A percentile compares a stretch with the other conserved stretches of the same genome.
Conservation (phyloP, 2,329 filamentous ascomycete species). For the Penicillium expansum region DNA sequence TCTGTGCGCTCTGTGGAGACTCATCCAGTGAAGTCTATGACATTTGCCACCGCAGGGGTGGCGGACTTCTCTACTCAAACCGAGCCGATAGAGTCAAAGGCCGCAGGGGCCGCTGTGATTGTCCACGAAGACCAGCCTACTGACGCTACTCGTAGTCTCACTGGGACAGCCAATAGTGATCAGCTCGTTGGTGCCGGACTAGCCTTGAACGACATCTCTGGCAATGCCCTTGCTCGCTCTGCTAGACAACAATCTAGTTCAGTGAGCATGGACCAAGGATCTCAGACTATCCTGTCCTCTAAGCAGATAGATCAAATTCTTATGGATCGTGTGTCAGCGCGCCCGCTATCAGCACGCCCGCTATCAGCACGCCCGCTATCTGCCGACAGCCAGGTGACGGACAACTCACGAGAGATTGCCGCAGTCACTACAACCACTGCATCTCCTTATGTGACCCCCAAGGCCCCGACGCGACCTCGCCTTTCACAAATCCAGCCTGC, state of each 20-base stretch:
- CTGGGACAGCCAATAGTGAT: conserved; percentile 34
- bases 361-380: conserved; percentile 33
- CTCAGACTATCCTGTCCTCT: conserved; percentile 81
- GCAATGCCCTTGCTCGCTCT: conserved; percentile 48
- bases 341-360: conserved; percentile 33
- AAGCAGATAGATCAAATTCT: conserved; percentile 76
- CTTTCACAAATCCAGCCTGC: conserved; percentile 29
- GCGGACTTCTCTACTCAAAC: conserved; percentile 26
- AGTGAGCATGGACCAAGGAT: conserved; percentile 65
- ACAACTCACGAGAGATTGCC: conserved; percentile 26
- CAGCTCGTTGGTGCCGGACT: conserved; percentile 34
- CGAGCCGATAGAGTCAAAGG: conserved; percentile 19
- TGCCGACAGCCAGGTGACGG: conserved; percentile 31
- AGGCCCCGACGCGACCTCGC: conserved; percentile 29
- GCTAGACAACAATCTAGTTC: conserved; percentile 27
- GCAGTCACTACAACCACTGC: conserved; percentile 10
- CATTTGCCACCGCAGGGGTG: conserved; percentile 24
- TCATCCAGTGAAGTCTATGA: conserved; percentile 43
- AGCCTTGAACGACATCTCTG: conserved; percentile 63
- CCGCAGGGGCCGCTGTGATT: conserved; percentile 41
- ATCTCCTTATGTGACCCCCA: conserved; percentile 35
- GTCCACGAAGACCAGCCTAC: conserved; percentile 65
- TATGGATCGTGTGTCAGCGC: conserved; percentile 49
- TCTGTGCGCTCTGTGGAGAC: conserved; percentile 47
- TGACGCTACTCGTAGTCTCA: conserved; percentile 46